Evolutionary conservation across 441 rosid genomes (phyloP).

Genomic region (Adansonia madagascariensis): DNA sequence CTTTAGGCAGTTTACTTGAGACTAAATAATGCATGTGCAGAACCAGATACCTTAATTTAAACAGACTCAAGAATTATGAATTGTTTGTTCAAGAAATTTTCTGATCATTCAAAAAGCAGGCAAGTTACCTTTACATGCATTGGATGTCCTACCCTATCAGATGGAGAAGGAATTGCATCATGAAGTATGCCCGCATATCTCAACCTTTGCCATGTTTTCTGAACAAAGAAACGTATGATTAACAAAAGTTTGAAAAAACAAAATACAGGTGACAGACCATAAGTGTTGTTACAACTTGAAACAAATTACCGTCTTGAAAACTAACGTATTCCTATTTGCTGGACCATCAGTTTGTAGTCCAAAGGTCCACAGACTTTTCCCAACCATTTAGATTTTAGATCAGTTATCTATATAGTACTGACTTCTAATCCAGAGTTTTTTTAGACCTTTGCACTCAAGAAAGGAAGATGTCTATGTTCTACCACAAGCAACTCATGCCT

Average conservation of each 20-base stretch:
- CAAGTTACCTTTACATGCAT: constrained; percentile 75
- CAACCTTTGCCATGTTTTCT: constrained; percentile 93
- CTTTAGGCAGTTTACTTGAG: not conserved
- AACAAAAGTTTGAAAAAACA: not conserved
- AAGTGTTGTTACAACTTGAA: not conserved
- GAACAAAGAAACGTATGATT: constrained; percentile 24
- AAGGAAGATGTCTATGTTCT: constrained; percentile 1
- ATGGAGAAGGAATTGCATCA: constrained; percentile 87
- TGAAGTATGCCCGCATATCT: constrained; percentile 57
- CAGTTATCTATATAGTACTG: not conserved
- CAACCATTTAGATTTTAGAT: constrained; percentile 8
- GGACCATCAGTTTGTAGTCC: constrained; percentile 15
- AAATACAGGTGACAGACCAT: constrained; percentile 17
- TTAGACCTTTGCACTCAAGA: constrained; percentile 11
- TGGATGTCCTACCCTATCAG: constrained; percentile 69
- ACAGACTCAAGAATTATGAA: not conserved
- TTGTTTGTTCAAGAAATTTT: constrained; percentile 14
- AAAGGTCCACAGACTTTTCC: not conserved
- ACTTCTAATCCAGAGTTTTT: not conserved
- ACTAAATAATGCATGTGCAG: not conserved
- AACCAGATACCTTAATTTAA: not conserved
- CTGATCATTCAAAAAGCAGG: constrained; percentile 10
- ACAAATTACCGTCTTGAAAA: constrained; percentile 9
- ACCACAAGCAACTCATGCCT: not conserved
- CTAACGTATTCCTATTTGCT: constrained; percentile 14